Evolutionary conservation across 345 rosid species (phyloP).

Genomic region (Odontarrhena argentea): DNA sequence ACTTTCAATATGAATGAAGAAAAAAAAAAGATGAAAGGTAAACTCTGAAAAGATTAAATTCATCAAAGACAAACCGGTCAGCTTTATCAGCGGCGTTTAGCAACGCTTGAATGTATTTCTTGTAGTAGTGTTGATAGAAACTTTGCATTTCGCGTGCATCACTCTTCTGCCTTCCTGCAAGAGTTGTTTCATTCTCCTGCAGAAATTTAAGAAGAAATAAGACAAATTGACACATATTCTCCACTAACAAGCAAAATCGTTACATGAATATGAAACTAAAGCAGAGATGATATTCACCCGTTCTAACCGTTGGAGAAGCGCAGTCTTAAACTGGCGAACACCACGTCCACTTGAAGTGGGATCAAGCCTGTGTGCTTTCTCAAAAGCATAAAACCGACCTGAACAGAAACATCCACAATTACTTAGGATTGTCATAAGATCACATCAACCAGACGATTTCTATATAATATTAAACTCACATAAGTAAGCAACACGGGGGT

Average conservation of each 20-base stretch:
- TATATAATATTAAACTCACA: conserved; percentile 41
- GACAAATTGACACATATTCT: not conserved
- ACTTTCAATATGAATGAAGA: not conserved
- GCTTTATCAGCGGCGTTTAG: conserved; percentile 87
- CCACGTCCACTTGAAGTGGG: conserved; percentile 85
- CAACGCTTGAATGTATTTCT: conserved; percentile 85
- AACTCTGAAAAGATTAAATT: not conserved
- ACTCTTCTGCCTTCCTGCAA: conserved; percentile 78
- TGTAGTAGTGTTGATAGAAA: conserved; percentile 82
- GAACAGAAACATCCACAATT: conserved; percentile 27
- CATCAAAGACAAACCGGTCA: conserved; percentile 51
- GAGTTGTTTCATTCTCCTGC: conserved; percentile 89
- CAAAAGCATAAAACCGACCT: conserved; percentile 87
- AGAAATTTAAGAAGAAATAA: conserved; percentile 15
- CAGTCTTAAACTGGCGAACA: conserved; percentile 83
- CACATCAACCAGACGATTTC: not conserved
- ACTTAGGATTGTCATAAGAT: not conserved
- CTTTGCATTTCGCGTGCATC: conserved; percentile 95
- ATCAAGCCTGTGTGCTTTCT: conserved; percentile 76
- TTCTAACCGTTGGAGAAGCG: conserved; percentile 76
- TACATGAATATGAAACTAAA: conserved; percentile 15
- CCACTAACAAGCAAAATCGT: not conserved
- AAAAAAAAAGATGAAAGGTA: not conserved
- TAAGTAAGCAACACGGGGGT: conserved; percentile 62
- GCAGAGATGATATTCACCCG: conserved; percentile 48